Percentiles rank a stretch among this genome's conserved stretches.
phyloP scores from a whole-genome alignment of 1,284 basidiomycete genomes.

The Kwoniella shivajii region DNA sequence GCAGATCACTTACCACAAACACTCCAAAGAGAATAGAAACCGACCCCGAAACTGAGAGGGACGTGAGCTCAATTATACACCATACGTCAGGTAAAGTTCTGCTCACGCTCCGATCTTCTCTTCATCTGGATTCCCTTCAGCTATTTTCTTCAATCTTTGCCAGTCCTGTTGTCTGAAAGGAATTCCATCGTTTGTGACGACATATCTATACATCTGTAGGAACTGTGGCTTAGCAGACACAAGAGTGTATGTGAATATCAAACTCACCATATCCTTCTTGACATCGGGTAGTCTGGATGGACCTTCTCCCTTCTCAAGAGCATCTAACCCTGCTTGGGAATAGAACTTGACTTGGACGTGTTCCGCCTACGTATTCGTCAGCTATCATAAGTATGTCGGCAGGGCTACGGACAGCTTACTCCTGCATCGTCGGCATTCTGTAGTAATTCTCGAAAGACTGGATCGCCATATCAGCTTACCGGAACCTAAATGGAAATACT shows the following conservation, averaged over 20 bases:
- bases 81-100: not conserved
- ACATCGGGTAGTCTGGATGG: conserved; percentile 58
- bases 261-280: conserved; percentile 59
- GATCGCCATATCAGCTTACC: no score
- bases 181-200: conserved; percentile 85
- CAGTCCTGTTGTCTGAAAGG: conserved; percentile 77
- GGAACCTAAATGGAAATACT: no score
- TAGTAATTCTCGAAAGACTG: conserved; percentile 85
- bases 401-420: conserved; percentile 29
- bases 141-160: conserved; percentile 75
- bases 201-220: conserved; percentile 52
- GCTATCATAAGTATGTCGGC: not conserved
- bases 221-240: not conserved
- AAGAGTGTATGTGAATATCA: not conserved
- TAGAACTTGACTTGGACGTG: conserved; percentile 81
- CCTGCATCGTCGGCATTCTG: conserved; percentile 95
- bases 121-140: conserved; percentile 60
- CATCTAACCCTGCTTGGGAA: conserved; percentile 62
- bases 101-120: conserved; percentile 56
- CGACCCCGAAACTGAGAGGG: conserved; percentile 53
- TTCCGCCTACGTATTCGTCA: conserved; percentile 57
- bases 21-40: conserved; percentile 59
- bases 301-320: conserved; percentile 48
- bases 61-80: not conserved
- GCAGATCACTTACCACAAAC: conserved; percentile 45